Conservation (phyloP, 2,329 filamentous ascomycete species). For the Westerdykella ornata region DNA sequence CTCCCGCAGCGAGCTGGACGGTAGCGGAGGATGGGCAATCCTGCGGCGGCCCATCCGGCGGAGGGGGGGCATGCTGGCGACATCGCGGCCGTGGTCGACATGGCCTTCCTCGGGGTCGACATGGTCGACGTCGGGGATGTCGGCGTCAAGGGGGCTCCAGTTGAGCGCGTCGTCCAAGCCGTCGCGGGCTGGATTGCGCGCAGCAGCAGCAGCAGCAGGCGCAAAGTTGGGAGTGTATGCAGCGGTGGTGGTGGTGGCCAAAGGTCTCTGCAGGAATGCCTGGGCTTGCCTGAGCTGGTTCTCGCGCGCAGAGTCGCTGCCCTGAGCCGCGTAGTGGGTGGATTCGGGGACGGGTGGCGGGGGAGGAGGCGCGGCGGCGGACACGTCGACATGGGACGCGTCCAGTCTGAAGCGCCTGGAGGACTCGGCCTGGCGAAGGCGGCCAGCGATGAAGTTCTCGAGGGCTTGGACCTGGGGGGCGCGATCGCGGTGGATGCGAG, state of each 20-base stretch:
- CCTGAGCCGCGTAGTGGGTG: constrained; percentile 13
- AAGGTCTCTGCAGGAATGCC: constrained; percentile 4
- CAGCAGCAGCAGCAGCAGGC: constrained; percentile 18
- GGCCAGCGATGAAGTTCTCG: constrained; percentile 6
- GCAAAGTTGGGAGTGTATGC: constrained; percentile 33
- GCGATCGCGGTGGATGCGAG: constrained; percentile 7
- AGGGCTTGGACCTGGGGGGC: constrained; percentile 7
- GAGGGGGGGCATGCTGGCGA: constrained; percentile 30
- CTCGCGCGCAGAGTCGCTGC: constrained; percentile 10
- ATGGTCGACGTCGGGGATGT: neutral
- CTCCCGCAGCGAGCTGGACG: constrained; percentile 33
- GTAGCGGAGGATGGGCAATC: constrained; percentile 32
- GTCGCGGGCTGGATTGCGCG: constrained; percentile 9
- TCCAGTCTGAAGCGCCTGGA: neutral
- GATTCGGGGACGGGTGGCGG: constrained; percentile 33
- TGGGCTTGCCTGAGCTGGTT: constrained; percentile 9
- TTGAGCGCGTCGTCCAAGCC: constrained; percentile 1
- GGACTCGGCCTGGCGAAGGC: constrained; percentile 12
- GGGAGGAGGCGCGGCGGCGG: constrained; percentile 18
- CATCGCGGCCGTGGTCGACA: constrained; percentile 19
- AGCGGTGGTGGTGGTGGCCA: constrained; percentile 17
- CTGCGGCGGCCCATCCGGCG: constrained; percentile 34
- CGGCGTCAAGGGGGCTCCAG: neutral
- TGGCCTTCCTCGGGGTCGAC: constrained; percentile 14
- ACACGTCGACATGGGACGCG: neutral